These are phyloP conservation scores for Xerocomus potaroensis DNA, from an alignment of 768 basidiomycete genomes.

Conservation along the genomic window DNA sequence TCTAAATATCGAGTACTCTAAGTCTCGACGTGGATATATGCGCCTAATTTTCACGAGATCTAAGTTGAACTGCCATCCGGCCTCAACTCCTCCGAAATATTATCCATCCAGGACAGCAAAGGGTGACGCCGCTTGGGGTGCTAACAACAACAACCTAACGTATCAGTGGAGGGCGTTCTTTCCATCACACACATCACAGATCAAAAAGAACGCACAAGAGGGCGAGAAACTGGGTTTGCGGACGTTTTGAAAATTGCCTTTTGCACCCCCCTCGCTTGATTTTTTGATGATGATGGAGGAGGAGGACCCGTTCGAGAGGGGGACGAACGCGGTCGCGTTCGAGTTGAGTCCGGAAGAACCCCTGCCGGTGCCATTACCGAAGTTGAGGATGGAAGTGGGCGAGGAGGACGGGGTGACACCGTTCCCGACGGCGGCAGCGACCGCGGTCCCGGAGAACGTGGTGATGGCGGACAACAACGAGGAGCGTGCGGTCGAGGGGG, in stretches of 20 bases:
- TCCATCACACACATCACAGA: too few species aligned
- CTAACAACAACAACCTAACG: conserved; percentile 3
- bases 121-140: conserved; percentile 23
- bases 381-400: too few species aligned
- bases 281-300: too few species aligned
- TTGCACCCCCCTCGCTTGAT: conserved; percentile 16
- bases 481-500: conserved; percentile 10
- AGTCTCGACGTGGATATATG: not conserved
- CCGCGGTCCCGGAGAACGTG: not conserved
- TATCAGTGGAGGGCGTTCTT: conserved; percentile 4
- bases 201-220: conserved; percentile 15
- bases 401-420: not conserved
- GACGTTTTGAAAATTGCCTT: conserved; percentile 7
- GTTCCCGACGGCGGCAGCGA: not conserved
- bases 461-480: conserved; percentile 11
- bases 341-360: conserved; percentile 17
- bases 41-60: not conserved
- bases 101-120: conserved; percentile 23
- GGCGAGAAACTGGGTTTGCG: conserved; percentile 24
- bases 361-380: not conserved
- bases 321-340: conserved; percentile 25
- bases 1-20: not conserved
- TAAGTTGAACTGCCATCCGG: not conserved
- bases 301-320: conserved; percentile 12
- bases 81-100: conserved; percentile 14